Evolutionary conservation across 2,329 filamentous ascomycete genomes (phyloP), one percentile per base, ranked within the genome.

Genomic region (Ciborinia camelliae): DNA sequence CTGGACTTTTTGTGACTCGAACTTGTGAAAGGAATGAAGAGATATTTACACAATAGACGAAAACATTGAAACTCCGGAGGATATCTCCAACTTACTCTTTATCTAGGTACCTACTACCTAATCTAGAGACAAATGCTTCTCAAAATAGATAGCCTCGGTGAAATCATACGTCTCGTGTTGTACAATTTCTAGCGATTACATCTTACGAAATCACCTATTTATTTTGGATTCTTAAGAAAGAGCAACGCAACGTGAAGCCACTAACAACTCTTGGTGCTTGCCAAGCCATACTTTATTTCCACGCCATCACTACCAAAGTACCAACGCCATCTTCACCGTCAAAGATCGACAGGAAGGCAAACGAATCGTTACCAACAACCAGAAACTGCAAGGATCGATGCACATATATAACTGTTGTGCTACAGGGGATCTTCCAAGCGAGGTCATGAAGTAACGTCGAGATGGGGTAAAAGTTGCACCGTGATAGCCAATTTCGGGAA

Each of bases 401-500:
- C 62, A 63, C 30, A 50, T 14, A 15, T n/a, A 18, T 20, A 43
- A 43, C 15, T 32, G 39, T 32, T 57, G 54, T 57, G 39, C 57
- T 12, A 62, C 47, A 39, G 48, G 26, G 48, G 26, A 62, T 54
- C 47, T 53, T 26, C 23, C 32, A 58, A 39, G 52, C 47, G 26
- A 48, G 51, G 32, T n/a, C 28, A 37, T n/a, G 23, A 26, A 51
- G 54, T 32, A 23, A 43, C 41, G 47, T 23, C 35, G 32, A 35
- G 37, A 63, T 32, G 35, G 52, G 62, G 47, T 48, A 43, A 30
- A 48, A 39, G 43, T 63, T 26, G n/a, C 52, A 63, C 52, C 23
- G 9, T 48, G 30, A 20, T 59, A 41, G 37, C 26, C 39, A 65
- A 68, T 70, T 53, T 70, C 69, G 70, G 71, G 53, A 68, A 43